Base-by-base conservation (phyloP, 257 asterid species). In the Rhazya stricta region DNA sequence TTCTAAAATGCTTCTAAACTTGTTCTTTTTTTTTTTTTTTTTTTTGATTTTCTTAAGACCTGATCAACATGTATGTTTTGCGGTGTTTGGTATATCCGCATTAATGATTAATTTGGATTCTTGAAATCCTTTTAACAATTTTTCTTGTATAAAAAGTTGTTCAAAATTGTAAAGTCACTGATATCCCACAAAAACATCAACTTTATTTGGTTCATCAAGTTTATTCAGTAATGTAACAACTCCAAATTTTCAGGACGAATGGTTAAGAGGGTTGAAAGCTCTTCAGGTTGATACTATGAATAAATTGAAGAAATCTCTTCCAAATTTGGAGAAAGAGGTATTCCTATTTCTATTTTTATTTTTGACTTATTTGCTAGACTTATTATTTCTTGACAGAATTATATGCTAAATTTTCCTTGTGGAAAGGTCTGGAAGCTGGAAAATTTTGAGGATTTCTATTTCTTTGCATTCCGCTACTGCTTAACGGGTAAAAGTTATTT, bases 251-350 rank as follows among this genome's bases (percentile, higher is more conserved):
- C 79, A 94, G 97, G 93, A 88, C 19, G 98, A 94, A 84, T 94
- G 97, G 97, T 81, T 87, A 78, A 85, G 77, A 80, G 98, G 94
- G 27, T 84, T 94, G 79, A 88, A 82, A 83, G 88, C 82, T 19
- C 81, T 91, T 61, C 81, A 85, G 81, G 97, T 81, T 66, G 94
- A 86, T 74, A 80, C 87, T 5, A 70, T 85, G 51, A 71, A 23
- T 70, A 89, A 89, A 81, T 76, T 94, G 67, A 88, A 86, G 88
- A 90, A 87, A 80, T 82, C 91, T 13, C 84, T 94, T 72, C 66
- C 82, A 69, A 88, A 81, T 57, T 85, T 94, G 77, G 97, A 88
- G 82, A 84, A 79, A 72, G 96, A 88, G 95, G 98, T 91, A 82
- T 2, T 39, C 29, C 65, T 71, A 41, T 73, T 32, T 42, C 0